Evolutionary conservation across 768 basidiomycete species (phyloP), one percentile per base, ranked within the genome.

Genomic region (Suillus alpinus): DNA sequence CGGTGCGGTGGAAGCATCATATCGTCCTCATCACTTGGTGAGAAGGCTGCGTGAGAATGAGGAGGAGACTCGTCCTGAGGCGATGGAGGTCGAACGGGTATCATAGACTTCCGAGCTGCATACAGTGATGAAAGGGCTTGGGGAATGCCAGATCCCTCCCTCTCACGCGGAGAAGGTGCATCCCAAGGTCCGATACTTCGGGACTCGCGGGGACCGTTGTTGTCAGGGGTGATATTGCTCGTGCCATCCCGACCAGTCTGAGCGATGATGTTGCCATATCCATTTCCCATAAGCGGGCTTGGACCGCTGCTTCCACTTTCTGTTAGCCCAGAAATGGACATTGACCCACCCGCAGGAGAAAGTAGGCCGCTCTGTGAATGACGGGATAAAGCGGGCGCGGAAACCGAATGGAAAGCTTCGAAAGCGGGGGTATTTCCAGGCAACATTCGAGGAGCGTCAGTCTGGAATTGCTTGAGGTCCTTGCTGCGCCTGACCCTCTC

Each of bases 351-450:
- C 4, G 66, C 56, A 7, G 67, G 59, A 9, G 70, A 67, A 20
- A 74, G 63, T 58, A 71, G 50, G 32, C 62, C 62, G 13, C 62
- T 44, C n/a, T 73, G 73, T 31, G 62, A 44, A 44, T 63, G 71
- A 65, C 74, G 67, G 16, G 73, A 64, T 29, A 68, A 31, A 8
- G 68, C 18, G 2, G 47, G 34, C 2, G 41, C 29, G 1, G 78
- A 78, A 1, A 87, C 81, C 1, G 86, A 84, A 69, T 92, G 87
- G 77, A 93, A 94, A 2, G 91, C 88, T 67, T 94, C 92, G 69
- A 84, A 93, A 1, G 88, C 83, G 26, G 78, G 76, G 2, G 82
- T 69, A 64, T 77, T 75, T 53, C 73, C 74, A 56, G 78, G 71
- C 8, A 81, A 66, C 57, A 82, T 66, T 20, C 73, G 68, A 23